Conservation (phyloP, 108 stramenopile species). For the Bacterosira constricta region DNA sequence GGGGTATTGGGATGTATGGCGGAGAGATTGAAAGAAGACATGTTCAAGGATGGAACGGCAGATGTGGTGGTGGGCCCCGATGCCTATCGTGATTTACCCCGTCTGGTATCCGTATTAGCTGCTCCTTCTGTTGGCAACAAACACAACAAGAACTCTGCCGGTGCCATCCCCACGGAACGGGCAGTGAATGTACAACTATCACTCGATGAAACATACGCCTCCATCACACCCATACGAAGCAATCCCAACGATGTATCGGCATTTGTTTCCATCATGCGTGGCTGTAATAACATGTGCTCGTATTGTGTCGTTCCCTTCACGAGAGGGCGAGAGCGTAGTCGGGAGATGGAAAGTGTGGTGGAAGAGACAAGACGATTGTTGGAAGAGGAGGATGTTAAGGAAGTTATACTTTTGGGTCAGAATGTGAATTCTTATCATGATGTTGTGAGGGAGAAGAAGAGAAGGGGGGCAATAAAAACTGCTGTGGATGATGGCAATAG, state of each 20-base stretch:
- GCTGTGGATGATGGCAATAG: background rate
- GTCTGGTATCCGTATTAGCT: conserved; percentile 68
- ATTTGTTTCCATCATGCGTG: conserved; percentile 96
- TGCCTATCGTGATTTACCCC: conserved; percentile 97
- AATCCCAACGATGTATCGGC: conserved; percentile 69
- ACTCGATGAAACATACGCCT: conserved; percentile 97
- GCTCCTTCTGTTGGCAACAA: background rate
- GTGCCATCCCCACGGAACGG: conserved; percentile 28
- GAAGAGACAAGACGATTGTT: conserved; percentile 77
- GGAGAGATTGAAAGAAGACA: conserved; percentile 93
- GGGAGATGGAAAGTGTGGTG: conserved; percentile 88
- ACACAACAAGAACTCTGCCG: background rate
- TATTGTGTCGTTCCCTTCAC: conserved; percentile 99
- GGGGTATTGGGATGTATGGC: conserved; percentile 99
- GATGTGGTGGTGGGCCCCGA: conserved; percentile 98
- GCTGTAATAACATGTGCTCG: conserved; percentile 97
- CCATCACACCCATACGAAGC: conserved; percentile 89
- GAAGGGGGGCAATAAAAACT: background rate
- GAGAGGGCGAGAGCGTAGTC: conserved; percentile 90
- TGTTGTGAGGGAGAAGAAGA: conserved; percentile 40
- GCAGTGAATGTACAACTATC: conserved; percentile 92
- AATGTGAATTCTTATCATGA: conserved; percentile 99
- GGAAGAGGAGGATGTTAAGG: conserved; percentile 86
- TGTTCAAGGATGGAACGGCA: conserved; percentile 84
- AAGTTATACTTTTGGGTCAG: conserved; percentile 95